Evolutionary conservation across 2,329 filamentous ascomycete species (phyloP).

Genomic region (Xylaria sp.): DNA sequence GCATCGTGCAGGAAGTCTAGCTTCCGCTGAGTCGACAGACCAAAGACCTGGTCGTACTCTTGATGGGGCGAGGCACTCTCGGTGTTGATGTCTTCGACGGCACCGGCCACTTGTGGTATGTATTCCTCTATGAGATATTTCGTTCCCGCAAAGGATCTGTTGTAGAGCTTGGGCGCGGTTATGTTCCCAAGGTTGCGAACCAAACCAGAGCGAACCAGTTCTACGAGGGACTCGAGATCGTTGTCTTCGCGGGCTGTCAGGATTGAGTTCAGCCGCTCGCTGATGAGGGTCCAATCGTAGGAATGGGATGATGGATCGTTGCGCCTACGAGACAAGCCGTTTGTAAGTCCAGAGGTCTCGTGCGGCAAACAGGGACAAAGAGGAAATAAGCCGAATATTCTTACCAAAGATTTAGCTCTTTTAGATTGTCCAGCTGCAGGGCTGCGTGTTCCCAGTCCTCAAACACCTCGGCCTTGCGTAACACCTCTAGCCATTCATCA

Average conservation of each 20-base stretch:
- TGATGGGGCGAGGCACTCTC: slow-evolving; percentile 36
- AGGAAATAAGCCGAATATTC: slow-evolving; percentile 27
- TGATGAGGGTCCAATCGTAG: slow-evolving; percentile 89
- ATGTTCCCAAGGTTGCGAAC: slow-evolving; percentile 94
- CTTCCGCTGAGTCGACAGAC: slow-evolving; percentile 78
- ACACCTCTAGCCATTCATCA: slow-evolving; percentile 71
- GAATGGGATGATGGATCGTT: slow-evolving; percentile 81
- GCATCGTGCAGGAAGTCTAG: slow-evolving; percentile 88
- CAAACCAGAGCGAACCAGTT: slow-evolving; percentile 80
- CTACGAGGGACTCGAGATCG: slow-evolving; percentile 79
- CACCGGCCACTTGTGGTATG: slow-evolving; percentile 82
- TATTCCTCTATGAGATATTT: slow-evolving; percentile 94
- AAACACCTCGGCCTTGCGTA: slow-evolving; percentile 74
- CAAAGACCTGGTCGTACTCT: slow-evolving; percentile 40
- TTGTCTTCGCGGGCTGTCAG: slow-evolving; percentile 74
- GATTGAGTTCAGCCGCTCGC: slow-evolving; percentile 77
- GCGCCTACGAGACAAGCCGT: slow-evolving; percentile 64
- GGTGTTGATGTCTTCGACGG: slow-evolving; percentile 78
- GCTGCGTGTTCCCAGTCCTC: slow-evolving; percentile 91
- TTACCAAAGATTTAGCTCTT: slow-evolving; percentile 84
- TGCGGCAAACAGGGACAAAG: background rate
- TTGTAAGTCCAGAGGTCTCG: slow-evolving; percentile 25
- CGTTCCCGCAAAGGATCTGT: slow-evolving; percentile 85
- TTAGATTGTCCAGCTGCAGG: slow-evolving; percentile 80
- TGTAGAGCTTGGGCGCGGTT: slow-evolving; percentile 81